Conservation (phyloP, 768 basidiomycete genomes). For the Russula sp. region DNA sequence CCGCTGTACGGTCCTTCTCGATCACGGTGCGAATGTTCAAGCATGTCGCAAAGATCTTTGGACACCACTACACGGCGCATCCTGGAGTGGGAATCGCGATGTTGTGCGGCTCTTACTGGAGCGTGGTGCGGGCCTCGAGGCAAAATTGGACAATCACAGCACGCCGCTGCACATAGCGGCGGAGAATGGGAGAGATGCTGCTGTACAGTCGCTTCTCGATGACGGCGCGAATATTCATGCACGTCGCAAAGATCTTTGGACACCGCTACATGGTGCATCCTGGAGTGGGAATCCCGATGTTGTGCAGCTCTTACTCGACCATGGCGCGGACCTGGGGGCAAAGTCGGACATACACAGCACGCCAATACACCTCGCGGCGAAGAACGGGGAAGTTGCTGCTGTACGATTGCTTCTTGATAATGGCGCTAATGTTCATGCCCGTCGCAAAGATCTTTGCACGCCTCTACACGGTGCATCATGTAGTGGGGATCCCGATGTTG, state of each 20-base stretch:
- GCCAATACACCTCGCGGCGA: too few relatives aligned
- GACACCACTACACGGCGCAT: conserved; percentile 1
- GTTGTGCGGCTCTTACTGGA: neutral
- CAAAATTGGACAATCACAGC: neutral
- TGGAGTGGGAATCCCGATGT: too few relatives aligned
- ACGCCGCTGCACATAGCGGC: neutral
- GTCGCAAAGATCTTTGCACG: too few relatives aligned
- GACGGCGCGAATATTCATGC: neutral
- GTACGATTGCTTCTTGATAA: too few relatives aligned
- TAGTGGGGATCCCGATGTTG: too few relatives aligned
- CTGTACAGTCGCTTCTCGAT: neutral
- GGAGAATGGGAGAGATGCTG: neutral
- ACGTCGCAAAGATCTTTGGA: neutral
- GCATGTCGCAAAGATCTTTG: neutral
- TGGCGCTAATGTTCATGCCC: too few relatives aligned
- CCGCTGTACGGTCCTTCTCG: neutral
- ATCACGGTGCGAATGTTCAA: neutral
- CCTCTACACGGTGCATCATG: too few relatives aligned
- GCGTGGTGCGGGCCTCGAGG: neutral
- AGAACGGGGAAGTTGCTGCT: too few relatives aligned
- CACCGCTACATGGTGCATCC: too few relatives aligned
- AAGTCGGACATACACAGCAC: too few relatives aligned
- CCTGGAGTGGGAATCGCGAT: neutral
- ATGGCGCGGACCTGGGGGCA: too few relatives aligned
- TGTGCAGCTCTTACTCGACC: too few relatives aligned